phyloP scores from a whole-genome alignment of 345 rosid species.

The Acer saccharum region DNA sequence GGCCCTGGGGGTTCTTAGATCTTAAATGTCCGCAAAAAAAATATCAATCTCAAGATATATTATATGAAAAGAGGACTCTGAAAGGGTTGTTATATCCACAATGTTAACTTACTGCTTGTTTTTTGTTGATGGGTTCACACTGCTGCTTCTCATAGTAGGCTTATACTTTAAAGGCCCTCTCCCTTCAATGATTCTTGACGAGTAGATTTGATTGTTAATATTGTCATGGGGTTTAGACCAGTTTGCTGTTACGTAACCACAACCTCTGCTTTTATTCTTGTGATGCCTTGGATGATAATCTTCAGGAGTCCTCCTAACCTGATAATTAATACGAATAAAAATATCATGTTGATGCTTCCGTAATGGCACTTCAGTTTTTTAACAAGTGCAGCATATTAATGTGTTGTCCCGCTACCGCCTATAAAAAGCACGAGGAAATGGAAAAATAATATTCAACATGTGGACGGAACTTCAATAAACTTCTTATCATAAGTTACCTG shows the following conservation, averaged over 20 bases:
- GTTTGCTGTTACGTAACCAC: slow-evolving; percentile 8
- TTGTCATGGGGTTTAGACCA: slow-evolving; percentile 9
- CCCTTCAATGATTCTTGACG: slow-evolving; percentile 10
- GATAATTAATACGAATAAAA: slow-evolving; percentile 1
- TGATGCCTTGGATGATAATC: neutral
- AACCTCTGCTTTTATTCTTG: neutral
- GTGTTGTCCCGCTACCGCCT: slow-evolving; percentile 11
- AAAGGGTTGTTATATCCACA: neutral
- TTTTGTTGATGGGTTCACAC: neutral
- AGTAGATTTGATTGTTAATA: neutral
- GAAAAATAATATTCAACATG: slow-evolving; percentile 15
- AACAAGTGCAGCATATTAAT: no score
- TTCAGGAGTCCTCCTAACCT: slow-evolving; percentile 18
- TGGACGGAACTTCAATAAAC: slow-evolving; percentile 20
- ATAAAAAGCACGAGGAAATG: neutral
- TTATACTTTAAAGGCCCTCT: slow-evolving; percentile 25
- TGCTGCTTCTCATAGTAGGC: slow-evolving; percentile 14
- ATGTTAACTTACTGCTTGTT: neutral
- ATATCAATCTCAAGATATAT: neutral
- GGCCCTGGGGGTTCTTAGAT: neutral
- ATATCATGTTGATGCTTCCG: neutral
- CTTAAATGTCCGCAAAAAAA: slow-evolving; percentile 8
- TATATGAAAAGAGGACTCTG: neutral
- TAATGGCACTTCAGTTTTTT: neutral
- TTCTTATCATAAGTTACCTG: slow-evolving; percentile 5